Evolutionary conservation across 2,329 filamentous ascomycete species (phyloP).

Genomic region (Aureobasidium leucospermi): DNA sequence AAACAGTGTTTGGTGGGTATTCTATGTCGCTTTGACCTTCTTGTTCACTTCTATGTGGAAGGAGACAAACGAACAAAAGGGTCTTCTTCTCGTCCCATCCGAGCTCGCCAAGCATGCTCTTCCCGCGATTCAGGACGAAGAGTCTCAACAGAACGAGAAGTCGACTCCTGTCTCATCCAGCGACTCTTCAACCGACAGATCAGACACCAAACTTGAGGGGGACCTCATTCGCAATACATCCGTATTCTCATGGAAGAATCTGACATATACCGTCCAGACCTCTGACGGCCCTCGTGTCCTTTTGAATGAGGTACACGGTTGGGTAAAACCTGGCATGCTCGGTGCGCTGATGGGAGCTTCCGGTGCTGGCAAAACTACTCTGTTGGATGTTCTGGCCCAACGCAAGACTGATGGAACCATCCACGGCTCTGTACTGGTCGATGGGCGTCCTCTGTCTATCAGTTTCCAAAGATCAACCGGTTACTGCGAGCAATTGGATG

Average conservation of each 20-base stretch:
- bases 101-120: background rate
- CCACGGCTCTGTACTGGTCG: constrained; percentile 54
- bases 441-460: constrained; percentile 46
- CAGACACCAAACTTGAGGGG: background rate
- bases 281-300: constrained; percentile 38
- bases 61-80: background rate
- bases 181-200: background rate
- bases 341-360: constrained; percentile 49
- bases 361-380: constrained; percentile 77
- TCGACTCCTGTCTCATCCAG: background rate
- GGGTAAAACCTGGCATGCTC: constrained; percentile 42
- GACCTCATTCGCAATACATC: constrained; percentile 23
- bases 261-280: constrained; percentile 44
- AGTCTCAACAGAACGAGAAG: background rate
- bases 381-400: constrained; percentile 67
- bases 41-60: background rate
- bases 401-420: constrained; percentile 60
- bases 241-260: constrained; percentile 47
- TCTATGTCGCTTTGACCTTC: background rate
- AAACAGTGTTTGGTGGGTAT: background rate
- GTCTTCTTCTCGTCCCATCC: background rate
- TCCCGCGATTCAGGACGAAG: background rate
- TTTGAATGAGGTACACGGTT: constrained; percentile 41
- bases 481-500: constrained; percentile 59
- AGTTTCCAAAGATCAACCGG: constrained; percentile 58